Base-by-base conservation (phyloP, 2,329 filamentous ascomycete species). In the Penicillium crustosum region DNA sequence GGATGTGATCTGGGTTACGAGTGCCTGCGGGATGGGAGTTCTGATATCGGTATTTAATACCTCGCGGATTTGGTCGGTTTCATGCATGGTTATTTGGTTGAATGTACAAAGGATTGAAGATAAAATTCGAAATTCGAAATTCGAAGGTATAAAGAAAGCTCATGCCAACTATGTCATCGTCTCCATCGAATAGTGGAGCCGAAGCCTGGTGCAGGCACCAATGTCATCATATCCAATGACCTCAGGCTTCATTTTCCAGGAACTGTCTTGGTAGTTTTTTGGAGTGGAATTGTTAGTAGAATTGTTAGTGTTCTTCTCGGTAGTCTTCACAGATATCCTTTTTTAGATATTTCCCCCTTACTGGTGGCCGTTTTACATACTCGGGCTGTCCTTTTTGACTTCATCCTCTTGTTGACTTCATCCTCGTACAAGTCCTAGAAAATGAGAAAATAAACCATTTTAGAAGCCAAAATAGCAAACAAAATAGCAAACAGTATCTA, bases 21-120 rank as follows among this genome's bases (percentile, higher is more conserved):
- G 56, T 3, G 61, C 53, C 10, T 56, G 42, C 1, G 69, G 68
- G 3, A 72, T 68, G 2, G 65, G 55, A 0, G 53, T 63, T 31
- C 53, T 53, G 56, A 71, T 66, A 36, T 70, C 65, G 31, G 67
- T 66, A 36, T 63, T 49, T 15, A 71, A 53, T 31, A 67, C 60
- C 33, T 66, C 52, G 41, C 45, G 59, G 13, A 68, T 44, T 33
- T 64, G 60, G 17, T 66, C 58, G 8, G 61, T 31, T 45, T 63
- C 38, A 12, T 66, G 59, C 67, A 68, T 68, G 10, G 42, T 42
- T 31, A 35, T 35, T 15, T 27, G 12, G 29, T 35, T 38, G 13
- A 17, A 35, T 35, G 13, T 23, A 13, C 10, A 56, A 6, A 23
- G 13, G 12, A 23, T 36, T 8, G 9, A 49, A 8, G 10, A 36